These are phyloP conservation scores for Aureobasidium namibiae DNA, from an alignment of 2,329 filamentous ascomycete species.

Conservation along the genomic window DNA sequence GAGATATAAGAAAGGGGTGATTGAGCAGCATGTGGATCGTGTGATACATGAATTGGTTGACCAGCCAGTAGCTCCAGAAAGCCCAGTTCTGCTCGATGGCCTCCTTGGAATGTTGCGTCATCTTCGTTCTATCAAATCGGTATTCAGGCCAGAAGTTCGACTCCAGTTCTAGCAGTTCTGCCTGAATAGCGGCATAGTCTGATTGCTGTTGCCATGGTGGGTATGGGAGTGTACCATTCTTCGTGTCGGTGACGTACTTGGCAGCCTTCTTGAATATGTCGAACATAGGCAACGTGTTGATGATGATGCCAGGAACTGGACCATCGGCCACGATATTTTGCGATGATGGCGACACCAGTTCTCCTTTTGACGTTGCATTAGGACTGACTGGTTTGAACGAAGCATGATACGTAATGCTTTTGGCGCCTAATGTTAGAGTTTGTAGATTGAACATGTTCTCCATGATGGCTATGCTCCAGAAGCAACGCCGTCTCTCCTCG, in stretches of 20 bases:
- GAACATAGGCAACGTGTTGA: slow-evolving; percentile 9
- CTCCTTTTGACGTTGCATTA: background rate
- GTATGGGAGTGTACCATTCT: background rate
- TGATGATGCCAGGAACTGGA: background rate
- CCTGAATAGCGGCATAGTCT: slow-evolving; percentile 1
- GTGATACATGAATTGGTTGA: slow-evolving; percentile 10
- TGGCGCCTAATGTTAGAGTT: background rate
- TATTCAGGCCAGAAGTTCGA: slow-evolving; percentile 2
- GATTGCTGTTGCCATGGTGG: slow-evolving; percentile 7
- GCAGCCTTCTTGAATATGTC: slow-evolving; percentile 11
- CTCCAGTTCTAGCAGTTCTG: slow-evolving; percentile 2
- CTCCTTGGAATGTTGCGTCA: slow-evolving; percentile 3
- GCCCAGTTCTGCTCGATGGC: slow-evolving; percentile 6
- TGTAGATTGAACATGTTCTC: slow-evolving; percentile 9
- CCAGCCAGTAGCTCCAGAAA: slow-evolving; percentile 7
- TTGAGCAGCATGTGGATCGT: slow-evolving; percentile 9
- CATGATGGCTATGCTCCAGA: slow-evolving; percentile 8
- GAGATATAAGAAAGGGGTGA: slow-evolving; percentile 7
- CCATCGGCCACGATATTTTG: slow-evolving; percentile 6
- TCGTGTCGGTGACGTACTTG: slow-evolving; percentile 7
- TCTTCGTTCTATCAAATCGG: slow-evolving; percentile 2
- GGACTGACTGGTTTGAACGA: slow-evolving; percentile 3
- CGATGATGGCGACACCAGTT: background rate
- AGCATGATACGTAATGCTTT: background rate
- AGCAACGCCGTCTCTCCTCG: slow-evolving; percentile 7